phyloP scores from a whole-genome alignment of 2,329 filamentous ascomycete genomes.

The Penicillium sp. region DNA sequence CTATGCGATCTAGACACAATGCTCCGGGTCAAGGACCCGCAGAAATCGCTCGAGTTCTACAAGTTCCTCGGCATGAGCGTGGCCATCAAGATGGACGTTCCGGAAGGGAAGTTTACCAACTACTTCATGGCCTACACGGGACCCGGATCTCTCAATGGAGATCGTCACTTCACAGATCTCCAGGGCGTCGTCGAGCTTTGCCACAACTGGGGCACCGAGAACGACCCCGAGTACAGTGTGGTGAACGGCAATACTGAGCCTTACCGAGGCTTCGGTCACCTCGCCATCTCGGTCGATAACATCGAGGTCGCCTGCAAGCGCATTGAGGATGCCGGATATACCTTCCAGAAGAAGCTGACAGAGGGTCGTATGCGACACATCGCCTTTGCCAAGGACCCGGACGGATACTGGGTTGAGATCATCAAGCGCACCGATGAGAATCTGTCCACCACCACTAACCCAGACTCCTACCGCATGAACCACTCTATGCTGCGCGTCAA shows the following conservation, averaged over 20 bases:
- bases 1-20: conserved; percentile 54
- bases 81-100: conserved; percentile 78
- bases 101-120: conserved; percentile 89
- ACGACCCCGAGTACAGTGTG: conserved; percentile 77
- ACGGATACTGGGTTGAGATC: conserved; percentile 72
- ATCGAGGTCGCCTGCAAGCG: conserved; percentile 88
- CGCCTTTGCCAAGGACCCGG: conserved; percentile 87
- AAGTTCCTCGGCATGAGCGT: conserved; percentile 86
- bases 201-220: conserved; percentile 86
- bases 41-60: conserved; percentile 88
- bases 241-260: conserved; percentile 93
- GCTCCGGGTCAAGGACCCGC: conserved; percentile 93
- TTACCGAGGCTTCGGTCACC: conserved; percentile 80
- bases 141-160: conserved; percentile 72
- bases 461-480: conserved; percentile 70
- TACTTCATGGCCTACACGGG: conserved; percentile 94
- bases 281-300: conserved; percentile 80
- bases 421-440: conserved; percentile 75
- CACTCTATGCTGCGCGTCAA: conserved; percentile 89
- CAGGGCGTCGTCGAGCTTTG: conserved; percentile 88
- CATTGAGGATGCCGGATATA: conserved; percentile 86
- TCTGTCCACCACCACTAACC: conserved; percentile 71
- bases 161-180: conserved; percentile 77
- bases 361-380: conserved; percentile 88
- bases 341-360: conserved; percentile 91